Percentiles rank a stretch among this genome's conserved stretches.
These are phyloP conservation scores for Colletotrichum shisoi DNA, from an alignment of 2,329 filamentous ascomycete species.

Conservation along the genomic window DNA sequence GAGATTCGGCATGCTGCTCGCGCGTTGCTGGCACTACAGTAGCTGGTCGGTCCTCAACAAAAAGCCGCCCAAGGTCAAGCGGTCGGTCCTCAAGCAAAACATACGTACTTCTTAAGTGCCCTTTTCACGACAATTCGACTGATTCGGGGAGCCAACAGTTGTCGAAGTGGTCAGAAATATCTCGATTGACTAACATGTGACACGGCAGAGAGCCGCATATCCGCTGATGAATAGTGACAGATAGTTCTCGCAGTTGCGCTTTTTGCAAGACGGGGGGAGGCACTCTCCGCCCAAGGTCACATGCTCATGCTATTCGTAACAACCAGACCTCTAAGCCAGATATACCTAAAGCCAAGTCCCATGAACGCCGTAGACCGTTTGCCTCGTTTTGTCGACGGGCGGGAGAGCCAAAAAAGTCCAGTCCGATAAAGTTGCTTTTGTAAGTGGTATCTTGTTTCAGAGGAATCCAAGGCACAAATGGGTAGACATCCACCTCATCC, in stretches of 20 bases:
- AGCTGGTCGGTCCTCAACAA: not conserved
- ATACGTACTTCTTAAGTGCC: not conserved
- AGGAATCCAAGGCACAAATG: constrained; percentile 11
- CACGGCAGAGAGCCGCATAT: constrained; percentile 11
- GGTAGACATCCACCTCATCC: constrained; percentile 9
- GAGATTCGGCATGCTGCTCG: not conserved
- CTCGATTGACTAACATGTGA: constrained; percentile 32
- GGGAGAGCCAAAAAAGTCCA: constrained; percentile 37
- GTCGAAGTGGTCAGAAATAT: constrained; percentile 26
- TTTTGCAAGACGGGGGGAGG: constrained; percentile 19
- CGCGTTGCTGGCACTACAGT: not conserved
- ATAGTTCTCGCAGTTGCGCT: constrained; percentile 24
- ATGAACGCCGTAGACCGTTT: constrained; percentile 38
- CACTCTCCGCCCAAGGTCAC: constrained; percentile 26
- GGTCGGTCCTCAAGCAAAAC: not conserved
- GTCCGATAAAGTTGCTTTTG: constrained; percentile 38
- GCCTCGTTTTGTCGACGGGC: constrained; percentile 28
- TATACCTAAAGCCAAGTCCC: constrained; percentile 37
- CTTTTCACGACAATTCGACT: not conserved
- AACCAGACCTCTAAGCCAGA: constrained; percentile 39
- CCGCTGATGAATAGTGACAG: constrained; percentile 11
- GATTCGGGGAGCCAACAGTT: not conserved
- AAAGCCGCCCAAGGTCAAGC: too few relatives aligned
- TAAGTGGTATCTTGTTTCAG: constrained; percentile 38
- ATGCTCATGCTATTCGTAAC: constrained; percentile 39